Conservation (phyloP, 768 basidiomycete genomes). For the Russula abietina region DNA sequence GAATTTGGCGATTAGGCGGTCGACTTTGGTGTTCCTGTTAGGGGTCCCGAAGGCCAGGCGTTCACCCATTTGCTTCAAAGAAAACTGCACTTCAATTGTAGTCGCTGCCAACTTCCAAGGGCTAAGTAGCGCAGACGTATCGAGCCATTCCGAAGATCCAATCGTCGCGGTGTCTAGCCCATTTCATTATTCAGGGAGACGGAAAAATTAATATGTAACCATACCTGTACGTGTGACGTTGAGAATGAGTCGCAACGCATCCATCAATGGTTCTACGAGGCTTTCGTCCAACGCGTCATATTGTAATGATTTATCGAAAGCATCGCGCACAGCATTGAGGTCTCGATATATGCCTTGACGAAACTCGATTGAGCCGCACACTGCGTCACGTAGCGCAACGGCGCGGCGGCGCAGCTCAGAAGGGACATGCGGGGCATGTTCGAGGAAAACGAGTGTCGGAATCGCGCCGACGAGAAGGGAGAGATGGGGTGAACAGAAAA, state of each 20-base stretch:
- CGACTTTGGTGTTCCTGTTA: conserved; percentile 56
- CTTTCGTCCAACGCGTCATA: conserved; percentile 43
- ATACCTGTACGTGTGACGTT: conserved; percentile 56
- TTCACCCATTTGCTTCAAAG: conserved; percentile 66
- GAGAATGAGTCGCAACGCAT: conserved; percentile 60
- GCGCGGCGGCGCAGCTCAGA: conserved; percentile 45
- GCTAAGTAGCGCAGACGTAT: conserved; percentile 60
- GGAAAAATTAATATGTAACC: conserved; percentile 3
- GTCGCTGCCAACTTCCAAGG: conserved; percentile 84
- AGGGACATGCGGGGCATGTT: conserved; percentile 51
- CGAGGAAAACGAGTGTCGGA: conserved; percentile 64
- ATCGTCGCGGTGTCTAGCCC: conserved; percentile 33
- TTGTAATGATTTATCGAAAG: conserved; percentile 59
- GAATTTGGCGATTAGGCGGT: conserved; percentile 58
- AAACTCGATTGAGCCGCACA: conserved; percentile 63
- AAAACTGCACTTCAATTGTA: conserved; percentile 70
- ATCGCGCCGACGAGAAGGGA: conserved; percentile 53
- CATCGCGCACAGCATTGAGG: conserved; percentile 59
- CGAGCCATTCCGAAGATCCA: conserved; percentile 53
- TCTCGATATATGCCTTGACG: conserved; percentile 72
- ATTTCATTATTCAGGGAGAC: not conserved
- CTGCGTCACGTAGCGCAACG: conserved; percentile 46
- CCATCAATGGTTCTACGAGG: conserved; percentile 56
- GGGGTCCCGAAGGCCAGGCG: conserved; percentile 54
- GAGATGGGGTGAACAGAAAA: conserved; percentile 64